These are phyloP conservation scores for Arabis alpina DNA, from an alignment of 345 rosid species.

Conservation along the genomic window DNA sequence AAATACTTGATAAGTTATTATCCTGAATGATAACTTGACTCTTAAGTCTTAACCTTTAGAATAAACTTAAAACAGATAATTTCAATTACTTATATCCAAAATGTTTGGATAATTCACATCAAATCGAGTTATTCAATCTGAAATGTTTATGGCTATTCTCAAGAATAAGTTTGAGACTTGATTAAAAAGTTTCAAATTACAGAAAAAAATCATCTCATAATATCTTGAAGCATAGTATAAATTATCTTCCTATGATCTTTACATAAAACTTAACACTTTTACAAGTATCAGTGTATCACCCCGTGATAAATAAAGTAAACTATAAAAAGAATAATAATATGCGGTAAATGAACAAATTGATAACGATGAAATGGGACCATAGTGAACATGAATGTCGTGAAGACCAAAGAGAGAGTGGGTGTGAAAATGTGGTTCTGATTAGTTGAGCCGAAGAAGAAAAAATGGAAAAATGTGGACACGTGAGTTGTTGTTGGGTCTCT, in stretches of 20 bases:
- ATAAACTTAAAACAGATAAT: too few species aligned
- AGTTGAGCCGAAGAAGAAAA: slow-evolving; percentile 29
- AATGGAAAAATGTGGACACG: slow-evolving; percentile 30
- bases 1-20: too few species aligned
- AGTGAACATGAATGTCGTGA: slow-evolving; percentile 47
- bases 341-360: slow-evolving; percentile 27
- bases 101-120: too few species aligned
- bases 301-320: slow-evolving; percentile 23
- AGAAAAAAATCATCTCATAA: not conserved
- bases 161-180: too few species aligned
- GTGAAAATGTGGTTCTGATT: slow-evolving; percentile 27
- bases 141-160: too few species aligned
- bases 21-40: too few species aligned
- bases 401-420: slow-evolving; percentile 31
- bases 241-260: not conserved
- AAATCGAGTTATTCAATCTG: too few species aligned
- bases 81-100: too few species aligned
- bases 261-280: not conserved
- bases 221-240: not conserved
- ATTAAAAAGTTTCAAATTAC: too few species aligned
- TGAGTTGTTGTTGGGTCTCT: slow-evolving; percentile 45
- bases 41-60: too few species aligned
- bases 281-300: not conserved
- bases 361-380: slow-evolving; percentile 25
- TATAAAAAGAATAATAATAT: not conserved